Evolutionary conservation across 805 yeast species (phyloP).

Genomic region (Kazachstania taianensis): DNA sequence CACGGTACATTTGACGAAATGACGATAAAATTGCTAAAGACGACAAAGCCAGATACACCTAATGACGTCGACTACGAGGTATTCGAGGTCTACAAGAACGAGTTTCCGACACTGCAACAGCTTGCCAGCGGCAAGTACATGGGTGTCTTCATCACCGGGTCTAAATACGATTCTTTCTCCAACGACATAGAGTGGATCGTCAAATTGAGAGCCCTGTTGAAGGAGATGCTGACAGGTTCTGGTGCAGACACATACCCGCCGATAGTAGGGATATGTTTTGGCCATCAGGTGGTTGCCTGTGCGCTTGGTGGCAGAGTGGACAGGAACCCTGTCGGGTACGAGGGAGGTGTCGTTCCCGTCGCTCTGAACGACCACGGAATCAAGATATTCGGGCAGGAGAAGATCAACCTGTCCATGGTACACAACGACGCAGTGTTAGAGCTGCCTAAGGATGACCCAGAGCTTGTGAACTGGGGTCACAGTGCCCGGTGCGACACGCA

Average conservation of each 20-base stretch:
- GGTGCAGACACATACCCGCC: slow-evolving; percentile 30
- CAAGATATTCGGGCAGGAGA: slow-evolving; percentile 14
- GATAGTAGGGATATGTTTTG: slow-evolving; percentile 70
- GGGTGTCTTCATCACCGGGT: slow-evolving; percentile 41
- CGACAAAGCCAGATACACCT: slow-evolving; percentile 5
- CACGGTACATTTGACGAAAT: slow-evolving; percentile 23
- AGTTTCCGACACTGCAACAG: slow-evolving; percentile 20
- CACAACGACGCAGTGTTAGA: slow-evolving; percentile 49
- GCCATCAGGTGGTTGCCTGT: slow-evolving; percentile 70
- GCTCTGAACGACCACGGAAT: slow-evolving; percentile 32
- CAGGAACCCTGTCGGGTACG: slow-evolving; percentile 60
- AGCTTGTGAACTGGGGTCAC: slow-evolving; percentile 38
- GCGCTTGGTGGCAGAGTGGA: slow-evolving; percentile 53
- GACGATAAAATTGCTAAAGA: slow-evolving; percentile 15
- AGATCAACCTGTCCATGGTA: slow-evolving; percentile 39
- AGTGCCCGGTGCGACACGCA: slow-evolving; percentile 51
- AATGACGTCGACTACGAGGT: slow-evolving; percentile 16
- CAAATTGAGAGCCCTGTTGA: slow-evolving; percentile 31
- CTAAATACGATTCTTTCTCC: slow-evolving; percentile 37
- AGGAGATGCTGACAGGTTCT: slow-evolving; percentile 5
- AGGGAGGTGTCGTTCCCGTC: slow-evolving; percentile 50
- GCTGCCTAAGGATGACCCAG: slow-evolving; percentile 30
- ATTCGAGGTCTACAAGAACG: slow-evolving; percentile 12
- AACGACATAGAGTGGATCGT: slow-evolving; percentile 33
- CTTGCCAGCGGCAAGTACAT: slow-evolving; percentile 7